phyloP scores from a whole-genome alignment of 2,329 filamentous ascomycete species.

The Camillea tinctor region DNA sequence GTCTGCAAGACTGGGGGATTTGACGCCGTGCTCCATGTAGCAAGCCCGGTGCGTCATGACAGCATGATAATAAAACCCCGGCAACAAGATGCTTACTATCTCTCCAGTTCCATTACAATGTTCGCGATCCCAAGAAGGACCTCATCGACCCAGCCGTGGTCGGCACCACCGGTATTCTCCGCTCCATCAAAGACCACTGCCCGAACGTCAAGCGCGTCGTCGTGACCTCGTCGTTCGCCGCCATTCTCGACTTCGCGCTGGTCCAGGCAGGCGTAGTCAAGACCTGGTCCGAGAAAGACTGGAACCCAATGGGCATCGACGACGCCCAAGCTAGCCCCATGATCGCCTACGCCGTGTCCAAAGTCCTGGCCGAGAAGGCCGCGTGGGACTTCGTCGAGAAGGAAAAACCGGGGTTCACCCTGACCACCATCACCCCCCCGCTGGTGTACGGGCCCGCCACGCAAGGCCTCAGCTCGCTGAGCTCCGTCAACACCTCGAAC shows the following conservation, averaged over 20 bases:
- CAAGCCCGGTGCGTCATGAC: too few relatives aligned
- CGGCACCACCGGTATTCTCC: slow-evolving; percentile 65
- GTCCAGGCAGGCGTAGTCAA: slow-evolving; percentile 30
- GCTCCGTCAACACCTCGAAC: slow-evolving; percentile 49
- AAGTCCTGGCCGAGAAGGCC: slow-evolving; percentile 44
- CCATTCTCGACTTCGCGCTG: slow-evolving; percentile 39
- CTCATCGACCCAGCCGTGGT: slow-evolving; percentile 54
- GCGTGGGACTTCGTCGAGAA: slow-evolving; percentile 48
- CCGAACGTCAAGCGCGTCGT: slow-evolving; percentile 67
- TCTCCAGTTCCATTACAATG: slow-evolving; percentile 53
- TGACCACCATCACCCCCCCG: slow-evolving; percentile 49
- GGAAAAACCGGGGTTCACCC: slow-evolving; percentile 41
- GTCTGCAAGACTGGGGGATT: too few relatives aligned
- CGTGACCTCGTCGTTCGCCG: slow-evolving; percentile 53
- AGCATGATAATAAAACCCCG: too few relatives aligned
- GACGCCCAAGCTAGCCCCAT: slow-evolving; percentile 30
- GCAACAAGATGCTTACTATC: too few relatives aligned
- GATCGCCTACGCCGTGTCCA: slow-evolving; percentile 37
- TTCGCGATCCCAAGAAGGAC: slow-evolving; percentile 45
- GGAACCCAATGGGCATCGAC: slow-evolving; percentile 48
- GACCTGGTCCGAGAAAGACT: slow-evolving; percentile 46
- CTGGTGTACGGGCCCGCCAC: slow-evolving; percentile 50
- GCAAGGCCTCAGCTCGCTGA: slow-evolving; percentile 41
- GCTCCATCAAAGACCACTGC: slow-evolving; percentile 58
- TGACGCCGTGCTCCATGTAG: too few relatives aligned